phyloP scores from a whole-genome alignment of 2,329 filamentous ascomycete genomes.

The Septoria linicola region DNA sequence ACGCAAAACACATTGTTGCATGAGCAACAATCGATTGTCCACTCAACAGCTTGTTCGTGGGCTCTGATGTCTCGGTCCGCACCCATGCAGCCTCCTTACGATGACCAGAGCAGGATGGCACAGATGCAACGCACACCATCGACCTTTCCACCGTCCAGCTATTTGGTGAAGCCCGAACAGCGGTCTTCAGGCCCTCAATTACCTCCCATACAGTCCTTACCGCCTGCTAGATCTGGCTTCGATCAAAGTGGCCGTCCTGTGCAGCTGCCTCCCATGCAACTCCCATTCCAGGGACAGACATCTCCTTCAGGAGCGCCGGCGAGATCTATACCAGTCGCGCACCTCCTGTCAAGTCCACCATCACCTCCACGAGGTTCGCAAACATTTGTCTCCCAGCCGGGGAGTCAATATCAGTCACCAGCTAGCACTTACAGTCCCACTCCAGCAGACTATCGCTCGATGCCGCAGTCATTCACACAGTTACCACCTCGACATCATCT shows the following conservation, averaged over 20 bases:
- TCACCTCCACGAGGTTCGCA: constrained; percentile 32
- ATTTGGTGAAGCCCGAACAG: constrained; percentile 41
- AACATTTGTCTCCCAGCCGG: constrained; percentile 15
- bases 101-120: constrained; percentile 44
- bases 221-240: constrained; percentile 9
- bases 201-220: constrained; percentile 38
- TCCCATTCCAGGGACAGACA: constrained; percentile 39
- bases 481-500: constrained; percentile 21
- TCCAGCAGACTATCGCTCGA: constrained; percentile 20
- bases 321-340: constrained; percentile 27
- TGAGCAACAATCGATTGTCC: no score
- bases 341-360: constrained; percentile 34
- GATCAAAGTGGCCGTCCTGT: constrained; percentile 25
- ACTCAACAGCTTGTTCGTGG: neutral
- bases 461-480: constrained; percentile 32
- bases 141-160: constrained; percentile 42
- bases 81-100: constrained; percentile 44
- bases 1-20: neutral
- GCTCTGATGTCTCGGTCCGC: constrained; percentile 32
- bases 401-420: constrained; percentile 30
- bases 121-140: constrained; percentile 45
- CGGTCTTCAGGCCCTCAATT: constrained; percentile 40
- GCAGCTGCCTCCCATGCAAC: constrained; percentile 41
- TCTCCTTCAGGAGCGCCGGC: constrained; percentile 18
- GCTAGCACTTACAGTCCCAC: constrained; percentile 12